Percentiles rank a stretch among this genome's conserved stretches.
These are phyloP conservation scores for Vinca minor DNA, from an alignment of 257 asterid species.

Conservation along the genomic window DNA sequence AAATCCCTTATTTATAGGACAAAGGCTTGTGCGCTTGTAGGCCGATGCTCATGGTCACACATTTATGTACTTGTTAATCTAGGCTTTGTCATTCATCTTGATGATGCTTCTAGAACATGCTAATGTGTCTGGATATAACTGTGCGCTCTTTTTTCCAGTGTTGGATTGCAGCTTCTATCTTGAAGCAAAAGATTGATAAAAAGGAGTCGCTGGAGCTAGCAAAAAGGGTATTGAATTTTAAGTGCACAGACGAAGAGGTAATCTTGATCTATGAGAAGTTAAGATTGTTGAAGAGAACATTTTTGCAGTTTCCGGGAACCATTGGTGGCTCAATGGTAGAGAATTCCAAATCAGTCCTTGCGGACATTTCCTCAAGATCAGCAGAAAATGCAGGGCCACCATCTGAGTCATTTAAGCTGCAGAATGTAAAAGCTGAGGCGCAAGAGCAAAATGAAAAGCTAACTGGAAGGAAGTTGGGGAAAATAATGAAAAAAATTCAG, in stretches of 20 bases:
- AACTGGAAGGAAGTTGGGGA: slow-evolving; percentile 18
- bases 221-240: slow-evolving; percentile 24
- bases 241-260: slow-evolving; percentile 33
- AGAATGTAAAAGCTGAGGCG: slow-evolving; percentile 17
- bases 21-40: neutral
- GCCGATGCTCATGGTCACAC: neutral
- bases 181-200: slow-evolving; percentile 24
- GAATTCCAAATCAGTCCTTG: slow-evolving; percentile 11
- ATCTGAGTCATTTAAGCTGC: slow-evolving; percentile 11
- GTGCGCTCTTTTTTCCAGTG: slow-evolving; percentile 27
- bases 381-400: slow-evolving; percentile 15
- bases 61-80: neutral
- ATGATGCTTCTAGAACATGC: neutral
- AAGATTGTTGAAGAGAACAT: slow-evolving; percentile 23
- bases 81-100: neutral
- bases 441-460: slow-evolving; percentile 10
- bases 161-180: slow-evolving; percentile 38
- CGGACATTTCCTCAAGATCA: slow-evolving; percentile 16
- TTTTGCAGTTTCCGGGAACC: slow-evolving; percentile 21
- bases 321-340: slow-evolving; percentile 7
- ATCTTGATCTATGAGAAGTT: slow-evolving; percentile 21
- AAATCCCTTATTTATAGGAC: neutral
- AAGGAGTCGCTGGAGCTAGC: slow-evolving; percentile 23
- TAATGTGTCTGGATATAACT: neutral
- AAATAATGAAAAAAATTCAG: slow-evolving; percentile 22